phyloP scores from a whole-genome alignment of 257 asterid genomes.

The Solanum ahanhuiri region DNA sequence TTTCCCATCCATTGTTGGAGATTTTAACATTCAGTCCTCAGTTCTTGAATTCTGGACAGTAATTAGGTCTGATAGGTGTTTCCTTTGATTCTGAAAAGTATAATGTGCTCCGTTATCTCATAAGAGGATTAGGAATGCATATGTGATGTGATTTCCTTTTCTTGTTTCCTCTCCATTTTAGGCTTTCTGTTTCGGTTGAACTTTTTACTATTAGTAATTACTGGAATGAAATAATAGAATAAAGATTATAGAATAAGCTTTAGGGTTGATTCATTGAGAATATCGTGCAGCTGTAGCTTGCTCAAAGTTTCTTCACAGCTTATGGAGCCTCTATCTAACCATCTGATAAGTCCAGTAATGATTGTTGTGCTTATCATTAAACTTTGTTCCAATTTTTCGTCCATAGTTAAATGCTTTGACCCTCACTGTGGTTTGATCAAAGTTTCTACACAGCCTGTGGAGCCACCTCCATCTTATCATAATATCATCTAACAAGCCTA shows the following conservation, averaged over 20 bases:
- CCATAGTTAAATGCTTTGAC: neutral
- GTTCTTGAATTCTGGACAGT: conserved; percentile 38
- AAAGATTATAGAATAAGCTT: neutral
- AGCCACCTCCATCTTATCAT: neutral
- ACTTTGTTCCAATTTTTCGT: neutral
- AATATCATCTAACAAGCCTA: neutral
- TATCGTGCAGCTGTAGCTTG: neutral
- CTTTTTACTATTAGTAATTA: neutral
- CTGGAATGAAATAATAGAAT: neutral
- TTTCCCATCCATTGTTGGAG: conserved; percentile 30
- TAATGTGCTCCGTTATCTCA: neutral
- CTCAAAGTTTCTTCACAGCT: neutral
- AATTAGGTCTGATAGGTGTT: conserved; percentile 1
- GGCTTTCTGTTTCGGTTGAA: neutral
- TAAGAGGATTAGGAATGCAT: neutral
- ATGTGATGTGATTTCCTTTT: neutral
- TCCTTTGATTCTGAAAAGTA: neutral
- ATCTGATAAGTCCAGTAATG: neutral
- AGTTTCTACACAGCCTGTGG: neutral
- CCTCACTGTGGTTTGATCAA: neutral
- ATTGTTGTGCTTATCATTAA: neutral
- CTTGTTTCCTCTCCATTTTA: neutral
- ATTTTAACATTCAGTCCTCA: conserved; percentile 42
- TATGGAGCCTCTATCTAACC: neutral
- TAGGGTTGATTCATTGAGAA: neutral